phyloP scores from a whole-genome alignment of 352 stramenopile species.

The Phytophthora colocasiae region DNA sequence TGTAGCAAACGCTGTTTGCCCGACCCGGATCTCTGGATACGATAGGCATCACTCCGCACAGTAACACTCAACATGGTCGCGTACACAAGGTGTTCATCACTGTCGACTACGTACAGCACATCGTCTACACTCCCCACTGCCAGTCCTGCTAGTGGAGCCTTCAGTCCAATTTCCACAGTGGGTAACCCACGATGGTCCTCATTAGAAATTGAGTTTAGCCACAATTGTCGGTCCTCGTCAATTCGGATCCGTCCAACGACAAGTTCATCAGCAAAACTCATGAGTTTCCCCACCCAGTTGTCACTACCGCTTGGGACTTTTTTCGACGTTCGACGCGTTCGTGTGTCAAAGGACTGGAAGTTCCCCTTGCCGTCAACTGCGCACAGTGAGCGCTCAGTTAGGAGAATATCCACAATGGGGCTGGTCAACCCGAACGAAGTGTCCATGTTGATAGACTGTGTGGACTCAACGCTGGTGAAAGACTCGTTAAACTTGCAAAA shows the following conservation, averaged over 20 bases:
- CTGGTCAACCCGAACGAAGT: constrained; percentile 13
- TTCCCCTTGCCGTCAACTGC: constrained; percentile 23
- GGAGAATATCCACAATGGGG: constrained; percentile 21
- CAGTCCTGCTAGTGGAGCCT: background rate
- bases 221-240: constrained; percentile 1
- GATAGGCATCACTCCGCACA: constrained; percentile 60
- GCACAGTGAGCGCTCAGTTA: constrained; percentile 29
- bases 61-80: constrained; percentile 39
- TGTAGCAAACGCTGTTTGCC: background rate
- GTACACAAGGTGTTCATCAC: constrained; percentile 1
- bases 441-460: constrained; percentile 16
- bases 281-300: constrained; percentile 22
- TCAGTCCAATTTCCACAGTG: background rate
- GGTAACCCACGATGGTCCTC: constrained; percentile 49
- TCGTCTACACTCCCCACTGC: constrained; percentile 25
- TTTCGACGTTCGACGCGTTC: constrained; percentile 32
- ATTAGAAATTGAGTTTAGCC: constrained; percentile 25
- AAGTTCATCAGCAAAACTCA: constrained; percentile 34
- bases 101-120: constrained; percentile 42
- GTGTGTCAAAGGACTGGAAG: constrained; percentile 31
- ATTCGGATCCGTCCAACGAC: constrained; percentile 17
- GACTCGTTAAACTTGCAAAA: constrained; percentile 36
- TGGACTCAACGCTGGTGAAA: constrained; percentile 24
- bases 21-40: constrained; percentile 45
- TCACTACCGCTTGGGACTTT: constrained; percentile 3